phyloP scores from a whole-genome alignment of 495 filamentous ascomycete species.

The Chaetomidium leptoderma region DNA sequence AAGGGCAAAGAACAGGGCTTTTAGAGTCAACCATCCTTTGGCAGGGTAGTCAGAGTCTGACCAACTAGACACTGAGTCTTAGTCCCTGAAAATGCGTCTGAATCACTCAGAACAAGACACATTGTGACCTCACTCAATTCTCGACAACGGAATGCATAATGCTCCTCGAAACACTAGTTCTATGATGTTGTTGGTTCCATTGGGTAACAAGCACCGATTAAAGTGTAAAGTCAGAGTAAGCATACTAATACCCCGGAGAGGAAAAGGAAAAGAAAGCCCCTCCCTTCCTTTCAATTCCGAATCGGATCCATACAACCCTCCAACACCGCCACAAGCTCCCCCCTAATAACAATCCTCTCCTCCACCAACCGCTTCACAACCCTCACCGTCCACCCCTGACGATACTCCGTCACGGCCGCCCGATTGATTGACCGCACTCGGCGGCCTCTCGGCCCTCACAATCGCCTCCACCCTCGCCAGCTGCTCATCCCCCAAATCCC shows the following conservation, averaged over 20 bases:
- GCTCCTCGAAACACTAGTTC: too few relatives aligned
- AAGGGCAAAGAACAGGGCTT: too few relatives aligned
- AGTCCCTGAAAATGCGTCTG: too few relatives aligned
- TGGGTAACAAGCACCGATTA: too few relatives aligned
- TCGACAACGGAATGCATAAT: too few relatives aligned
- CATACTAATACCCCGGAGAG: too few relatives aligned
- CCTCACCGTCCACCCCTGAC: slow-evolving; percentile 19
- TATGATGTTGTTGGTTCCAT: too few relatives aligned
- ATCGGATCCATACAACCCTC: slow-evolving; percentile 10
- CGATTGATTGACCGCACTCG: slow-evolving; percentile 10
- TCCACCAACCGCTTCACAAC: slow-evolving; percentile 6
- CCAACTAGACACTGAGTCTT: neutral
- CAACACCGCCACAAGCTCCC: neutral
- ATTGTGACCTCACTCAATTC: neutral
- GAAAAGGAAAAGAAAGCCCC: neutral
- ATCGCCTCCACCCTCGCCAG: slow-evolving; percentile 8
- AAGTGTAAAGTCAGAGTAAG: too few relatives aligned
- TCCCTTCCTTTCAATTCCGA: neutral
- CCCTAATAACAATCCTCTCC: neutral
- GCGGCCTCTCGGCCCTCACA: slow-evolving; percentile 5
- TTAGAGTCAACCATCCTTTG: too few relatives aligned
- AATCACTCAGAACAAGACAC: too few relatives aligned
- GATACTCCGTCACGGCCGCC: slow-evolving; percentile 16
- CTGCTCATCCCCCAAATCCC: slow-evolving; percentile 5
- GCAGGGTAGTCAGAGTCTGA: too few relatives aligned